Evolutionary conservation across 2,329 filamentous ascomycete genomes (phyloP), one percentile per base, ranked within the genome.

Genomic region (Rutstroemia sp.): DNA sequence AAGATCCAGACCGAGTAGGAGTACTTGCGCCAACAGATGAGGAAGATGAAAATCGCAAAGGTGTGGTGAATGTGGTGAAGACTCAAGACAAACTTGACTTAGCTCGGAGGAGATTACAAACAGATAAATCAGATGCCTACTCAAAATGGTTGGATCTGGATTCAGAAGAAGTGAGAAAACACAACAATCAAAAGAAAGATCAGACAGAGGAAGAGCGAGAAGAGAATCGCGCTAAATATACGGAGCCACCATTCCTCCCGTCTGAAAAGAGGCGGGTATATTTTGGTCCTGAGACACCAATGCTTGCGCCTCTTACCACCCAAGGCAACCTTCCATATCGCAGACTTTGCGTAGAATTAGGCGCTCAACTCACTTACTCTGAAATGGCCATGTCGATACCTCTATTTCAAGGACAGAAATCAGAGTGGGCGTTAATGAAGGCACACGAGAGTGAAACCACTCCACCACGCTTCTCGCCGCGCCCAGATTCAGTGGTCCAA

Each of bases 371-470:
- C 49, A 99, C 94, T 0, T 99, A 96, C 76, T 97, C 92, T 0
- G 94, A 99, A 73, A 99, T 99, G 94, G 94, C 92, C 4, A 88
- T 99, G 81, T 86, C 89, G 27, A 76, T 95, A 71, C 92, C 92
- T 9, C 74, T 99, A 44, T 79, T 99, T 5, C 91, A 96, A 71
- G 94, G 94, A 38, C 83, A 88, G 61, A 95, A 92, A 73, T 80
- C 86, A 1, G 94, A 99, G 74, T 99, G 94, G 94, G 91, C 94
- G 19, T 77, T 99, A 55, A 83, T 97, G 78, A 95, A 94, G 72
- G 89, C 89, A 3, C 94, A 99, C 69, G 84, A 91, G 69, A 88
- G 86, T 6, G 94, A 99, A 72, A 76, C 87, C 17, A 72, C 75
- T 21, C 82, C 90, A 23, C 92, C 92, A 17, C 81, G 79, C 38